Percentiles rank a stretch among this genome's conserved stretches.
These are phyloP conservation scores for Russula abietina DNA, from an alignment of 768 basidiomycete species.

Conservation along the genomic window DNA sequence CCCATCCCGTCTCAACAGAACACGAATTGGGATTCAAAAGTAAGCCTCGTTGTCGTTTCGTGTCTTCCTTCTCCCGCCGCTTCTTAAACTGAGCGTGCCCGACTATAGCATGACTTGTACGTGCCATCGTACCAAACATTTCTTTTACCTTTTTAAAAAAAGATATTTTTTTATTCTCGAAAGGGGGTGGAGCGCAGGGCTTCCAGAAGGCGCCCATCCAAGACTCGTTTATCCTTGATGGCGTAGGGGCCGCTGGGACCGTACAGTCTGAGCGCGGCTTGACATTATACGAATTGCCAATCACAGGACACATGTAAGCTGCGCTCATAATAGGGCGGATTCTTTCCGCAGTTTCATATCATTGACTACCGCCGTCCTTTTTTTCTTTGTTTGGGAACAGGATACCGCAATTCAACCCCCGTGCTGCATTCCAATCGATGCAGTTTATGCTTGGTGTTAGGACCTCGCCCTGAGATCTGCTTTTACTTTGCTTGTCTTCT, in stretches of 20 bases:
- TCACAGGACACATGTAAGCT: conserved; percentile 26
- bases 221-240: conserved; percentile 22
- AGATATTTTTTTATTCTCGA: background rate
- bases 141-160: background rate
- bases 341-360: background rate
- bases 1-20: background rate
- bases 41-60: background rate
- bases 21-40: conserved; percentile 22
- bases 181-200: conserved; percentile 22
- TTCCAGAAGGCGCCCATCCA: conserved; percentile 15
- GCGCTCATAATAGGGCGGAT: background rate
- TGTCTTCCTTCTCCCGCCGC: background rate
- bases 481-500: background rate
- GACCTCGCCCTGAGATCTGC: background rate
- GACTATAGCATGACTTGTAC: conserved; percentile 23
- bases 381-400: conserved; percentile 2
- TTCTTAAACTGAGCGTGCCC: background rate
- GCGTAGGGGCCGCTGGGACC: conserved; percentile 19
- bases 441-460: conserved; percentile 16
- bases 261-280: conserved; percentile 24
- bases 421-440: conserved; percentile 22
- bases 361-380: background rate
- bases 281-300: conserved; percentile 19
- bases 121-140: background rate
- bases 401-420: conserved; percentile 22